Conservation (phyloP, 345 rosid genomes). For the Anacardium occidentale region DNA sequence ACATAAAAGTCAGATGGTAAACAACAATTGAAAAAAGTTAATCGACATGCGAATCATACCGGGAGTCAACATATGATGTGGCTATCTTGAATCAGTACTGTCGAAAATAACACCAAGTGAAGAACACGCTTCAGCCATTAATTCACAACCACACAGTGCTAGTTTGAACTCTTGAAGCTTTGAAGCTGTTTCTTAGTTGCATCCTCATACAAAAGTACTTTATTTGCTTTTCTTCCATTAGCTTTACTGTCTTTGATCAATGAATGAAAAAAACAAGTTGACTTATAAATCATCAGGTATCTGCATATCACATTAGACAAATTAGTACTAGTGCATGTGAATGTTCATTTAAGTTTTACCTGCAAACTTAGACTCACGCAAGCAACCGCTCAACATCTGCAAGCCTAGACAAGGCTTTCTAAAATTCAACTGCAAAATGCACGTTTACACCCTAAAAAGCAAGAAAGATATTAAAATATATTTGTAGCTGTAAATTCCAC, state of each 20-base stretch:
- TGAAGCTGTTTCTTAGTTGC: conserved; percentile 81
- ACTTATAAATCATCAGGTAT: neutral
- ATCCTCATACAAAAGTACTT: conserved; percentile 88
- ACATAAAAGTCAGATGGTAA: conserved; percentile 29
- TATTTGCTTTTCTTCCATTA: conserved; percentile 84
- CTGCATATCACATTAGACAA: neutral
- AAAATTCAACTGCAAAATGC: conserved; percentile 62
- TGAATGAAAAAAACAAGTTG: conserved; percentile 6
- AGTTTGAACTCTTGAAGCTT: conserved; percentile 84
- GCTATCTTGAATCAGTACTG: conserved; percentile 59
- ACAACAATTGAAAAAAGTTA: conserved; percentile 7
- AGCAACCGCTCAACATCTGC: conserved; percentile 97
- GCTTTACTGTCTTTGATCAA: conserved; percentile 59
- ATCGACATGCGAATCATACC: conserved; percentile 45
- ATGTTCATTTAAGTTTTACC: conserved; percentile 42
- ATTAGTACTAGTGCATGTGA: conserved; percentile 12
- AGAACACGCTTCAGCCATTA: conserved; percentile 74
- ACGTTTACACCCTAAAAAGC: conserved; percentile 65
- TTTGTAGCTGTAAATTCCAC: neutral
- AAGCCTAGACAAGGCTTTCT: conserved; percentile 68
- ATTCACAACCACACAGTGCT: conserved; percentile 80
- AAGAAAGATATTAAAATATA: conserved; percentile 20
- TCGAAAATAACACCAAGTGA: conserved; percentile 63
- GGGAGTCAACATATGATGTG: conserved; percentile 65
- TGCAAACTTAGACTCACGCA: conserved; percentile 74